phyloP scores from a whole-genome alignment of 1,284 basidiomycete genomes.

The Trametes versicolor region DNA sequence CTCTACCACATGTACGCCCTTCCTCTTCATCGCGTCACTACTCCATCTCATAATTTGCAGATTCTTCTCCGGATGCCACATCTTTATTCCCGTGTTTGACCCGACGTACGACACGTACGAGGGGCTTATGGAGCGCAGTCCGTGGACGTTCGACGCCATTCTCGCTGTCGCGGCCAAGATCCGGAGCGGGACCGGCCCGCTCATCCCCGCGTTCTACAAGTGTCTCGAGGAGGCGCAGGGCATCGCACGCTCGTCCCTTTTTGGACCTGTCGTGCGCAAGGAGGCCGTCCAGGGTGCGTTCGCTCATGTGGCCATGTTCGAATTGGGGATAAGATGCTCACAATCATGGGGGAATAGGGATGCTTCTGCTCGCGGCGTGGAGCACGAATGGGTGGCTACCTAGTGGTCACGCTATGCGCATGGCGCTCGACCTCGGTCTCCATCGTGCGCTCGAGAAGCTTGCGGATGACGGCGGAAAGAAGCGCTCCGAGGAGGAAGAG shows the following conservation, averaged over 20 bases:
- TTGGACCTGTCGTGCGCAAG: conserved; percentile 91
- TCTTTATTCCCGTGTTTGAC: conserved; percentile 95
- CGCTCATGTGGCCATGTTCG: not conserved
- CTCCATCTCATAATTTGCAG: too few relatives aligned
- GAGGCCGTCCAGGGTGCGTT: conserved; percentile 95
- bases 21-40: too few relatives aligned
- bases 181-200: conserved; percentile 86
- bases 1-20: conserved; percentile 80
- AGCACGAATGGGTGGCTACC: conserved; percentile 95
- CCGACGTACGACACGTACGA: conserved; percentile 92
- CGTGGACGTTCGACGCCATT: conserved; percentile 93
- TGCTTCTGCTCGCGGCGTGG: conserved; percentile 92
- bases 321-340: not conserved
- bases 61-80: conserved; percentile 95
- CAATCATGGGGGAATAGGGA: conserved; percentile 57
- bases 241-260: conserved; percentile 91
- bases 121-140: conserved; percentile 87
- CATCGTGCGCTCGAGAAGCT: conserved; percentile 92
- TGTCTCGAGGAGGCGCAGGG: conserved; percentile 94
- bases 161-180: conserved; percentile 93
- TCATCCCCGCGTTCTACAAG: conserved; percentile 87
- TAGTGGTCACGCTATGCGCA: conserved; percentile 91
- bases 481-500: conserved; percentile 84
- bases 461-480: conserved; percentile 73
- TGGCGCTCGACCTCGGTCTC: conserved; percentile 93